Conservation (phyloP, 257 asterid species). For the Craterostigma plantagineum region DNA sequence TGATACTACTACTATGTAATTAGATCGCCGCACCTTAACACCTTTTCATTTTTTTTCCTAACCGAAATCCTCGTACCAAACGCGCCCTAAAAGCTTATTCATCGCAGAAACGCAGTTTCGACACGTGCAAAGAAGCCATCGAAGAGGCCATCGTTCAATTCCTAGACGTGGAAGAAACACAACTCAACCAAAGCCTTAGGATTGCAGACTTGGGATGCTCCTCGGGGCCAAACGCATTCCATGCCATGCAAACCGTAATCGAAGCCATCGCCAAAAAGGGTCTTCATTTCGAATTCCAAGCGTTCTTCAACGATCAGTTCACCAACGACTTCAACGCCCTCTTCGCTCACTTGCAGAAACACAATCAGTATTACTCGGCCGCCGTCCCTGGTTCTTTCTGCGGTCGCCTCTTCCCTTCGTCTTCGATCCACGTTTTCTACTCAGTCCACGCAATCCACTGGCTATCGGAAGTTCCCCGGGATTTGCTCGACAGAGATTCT, state of each 20-base stretch:
- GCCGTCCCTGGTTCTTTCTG: constrained; percentile 27
- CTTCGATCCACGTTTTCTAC: constrained; percentile 15
- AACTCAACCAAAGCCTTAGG: constrained; percentile 7
- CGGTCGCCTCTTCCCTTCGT: constrained; percentile 13
- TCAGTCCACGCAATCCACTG: constrained; percentile 25
- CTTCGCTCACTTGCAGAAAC: constrained; percentile 11
- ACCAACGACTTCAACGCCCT: constrained; percentile 33
- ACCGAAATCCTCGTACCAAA: no score
- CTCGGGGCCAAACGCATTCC: constrained; percentile 25
- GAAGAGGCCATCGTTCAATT: constrained; percentile 5
- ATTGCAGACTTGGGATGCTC: constrained; percentile 37
- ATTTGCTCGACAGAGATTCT: constrained; percentile 3
- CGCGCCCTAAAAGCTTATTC: no score
- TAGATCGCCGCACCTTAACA: no score
- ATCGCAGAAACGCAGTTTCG: constrained; percentile 10
- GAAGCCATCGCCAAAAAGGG: constrained; percentile 8
- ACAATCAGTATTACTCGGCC: constrained; percentile 10
- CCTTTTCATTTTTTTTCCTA: no score
- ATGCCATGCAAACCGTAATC: constrained; percentile 20
- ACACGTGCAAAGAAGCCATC: constrained; percentile 5
- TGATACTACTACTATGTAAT: no score
- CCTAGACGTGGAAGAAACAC: constrained; percentile 1
- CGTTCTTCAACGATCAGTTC: constrained; percentile 16
- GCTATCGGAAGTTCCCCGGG: constrained; percentile 21
- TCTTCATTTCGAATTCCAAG: constrained; percentile 18